A percentile compares a stretch with the other conserved stretches of the same genome.
These are phyloP conservation scores for Podospora fimiseda DNA, from an alignment of 495 filamentous ascomycete genomes.

Conservation along the genomic window DNA sequence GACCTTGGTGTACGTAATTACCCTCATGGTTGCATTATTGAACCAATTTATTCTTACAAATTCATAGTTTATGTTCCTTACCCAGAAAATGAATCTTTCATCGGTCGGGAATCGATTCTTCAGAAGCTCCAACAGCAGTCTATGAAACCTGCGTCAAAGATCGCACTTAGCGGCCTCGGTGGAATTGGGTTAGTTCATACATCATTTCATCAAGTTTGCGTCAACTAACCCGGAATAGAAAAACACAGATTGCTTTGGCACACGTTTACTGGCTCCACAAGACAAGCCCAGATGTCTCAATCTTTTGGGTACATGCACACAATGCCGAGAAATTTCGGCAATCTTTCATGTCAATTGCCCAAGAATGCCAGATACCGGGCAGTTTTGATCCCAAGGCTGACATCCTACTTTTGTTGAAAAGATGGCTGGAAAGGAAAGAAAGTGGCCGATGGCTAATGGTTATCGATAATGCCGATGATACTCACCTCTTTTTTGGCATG, in stretches of 20 bases:
- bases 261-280: conserved; percentile 37
- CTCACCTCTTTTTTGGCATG: conserved; percentile 28
- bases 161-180: conserved; percentile 41
- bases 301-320: conserved; percentile 45
- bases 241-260: conserved; percentile 51
- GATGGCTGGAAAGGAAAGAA: conserved; percentile 33
- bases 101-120: too few relatives aligned
- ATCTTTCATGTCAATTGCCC: conserved; percentile 37
- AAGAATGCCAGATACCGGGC: conserved; percentile 24
- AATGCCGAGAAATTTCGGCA: conserved; percentile 36
- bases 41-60: too few relatives aligned
- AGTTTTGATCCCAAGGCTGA: conserved; percentile 28
- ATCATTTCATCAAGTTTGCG: too few relatives aligned
- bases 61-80: too few relatives aligned
- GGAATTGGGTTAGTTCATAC: conserved; percentile 41
- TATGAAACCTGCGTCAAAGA: too few relatives aligned
- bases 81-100: too few relatives aligned
- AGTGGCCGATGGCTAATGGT: conserved; percentile 42
- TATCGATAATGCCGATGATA: conserved; percentile 50
- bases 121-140: too few relatives aligned
- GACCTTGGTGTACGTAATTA: too few relatives aligned
- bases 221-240: conserved; percentile 27
- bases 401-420: conserved; percentile 28
- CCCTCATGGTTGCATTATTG: too few relatives aligned
- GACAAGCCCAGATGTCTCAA: conserved; percentile 25